phyloP scores from a whole-genome alignment of 164 flowering plant genomes.

The Tetrastigma voinierianum region DNA sequence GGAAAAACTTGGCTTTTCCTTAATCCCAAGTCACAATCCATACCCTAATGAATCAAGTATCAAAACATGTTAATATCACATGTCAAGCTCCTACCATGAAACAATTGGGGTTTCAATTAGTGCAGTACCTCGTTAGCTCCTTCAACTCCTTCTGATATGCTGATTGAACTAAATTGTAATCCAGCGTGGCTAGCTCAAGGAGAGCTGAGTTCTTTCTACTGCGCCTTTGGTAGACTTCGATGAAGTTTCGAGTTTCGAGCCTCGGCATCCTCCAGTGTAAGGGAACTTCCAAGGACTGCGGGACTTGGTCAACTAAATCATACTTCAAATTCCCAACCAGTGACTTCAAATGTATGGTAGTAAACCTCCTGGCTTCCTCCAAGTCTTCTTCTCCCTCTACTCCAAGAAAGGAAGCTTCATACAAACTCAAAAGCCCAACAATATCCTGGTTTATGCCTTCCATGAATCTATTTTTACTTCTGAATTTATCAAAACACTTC shows the following conservation, averaged over 20 bases:
- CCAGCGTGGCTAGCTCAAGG: constrained; percentile 27
- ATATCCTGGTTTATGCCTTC: constrained; percentile 12
- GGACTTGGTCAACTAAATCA: background rate
- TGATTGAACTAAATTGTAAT: constrained; percentile 29
- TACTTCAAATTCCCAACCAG: background rate
- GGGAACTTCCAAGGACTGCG: constrained; percentile 19
- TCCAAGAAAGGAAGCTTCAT: constrained; percentile 31
- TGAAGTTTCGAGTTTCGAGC: constrained; percentile 18
- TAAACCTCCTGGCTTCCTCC: constrained; percentile 27
- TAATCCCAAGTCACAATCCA: constrained; percentile 19
- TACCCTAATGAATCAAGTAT: constrained; percentile 18
- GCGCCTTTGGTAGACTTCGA: constrained; percentile 12
- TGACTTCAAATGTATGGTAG: background rate
- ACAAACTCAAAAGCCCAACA: constrained; percentile 23
- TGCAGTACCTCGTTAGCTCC: constrained; percentile 15
- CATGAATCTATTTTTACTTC: constrained; percentile 5
- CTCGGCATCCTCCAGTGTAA: constrained; percentile 25
- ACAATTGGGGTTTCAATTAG: background rate
- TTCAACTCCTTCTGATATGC: constrained; percentile 20
- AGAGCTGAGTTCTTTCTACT: background rate
- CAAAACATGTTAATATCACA: background rate
- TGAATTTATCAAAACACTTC: constrained; percentile 19
- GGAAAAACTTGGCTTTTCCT: constrained; percentile 15
- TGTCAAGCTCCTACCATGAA: too few relatives aligned
- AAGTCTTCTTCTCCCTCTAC: constrained; percentile 15